Conservation (phyloP, 139 green algal genomes). For the Edaphochlamys debaryana region DNA sequence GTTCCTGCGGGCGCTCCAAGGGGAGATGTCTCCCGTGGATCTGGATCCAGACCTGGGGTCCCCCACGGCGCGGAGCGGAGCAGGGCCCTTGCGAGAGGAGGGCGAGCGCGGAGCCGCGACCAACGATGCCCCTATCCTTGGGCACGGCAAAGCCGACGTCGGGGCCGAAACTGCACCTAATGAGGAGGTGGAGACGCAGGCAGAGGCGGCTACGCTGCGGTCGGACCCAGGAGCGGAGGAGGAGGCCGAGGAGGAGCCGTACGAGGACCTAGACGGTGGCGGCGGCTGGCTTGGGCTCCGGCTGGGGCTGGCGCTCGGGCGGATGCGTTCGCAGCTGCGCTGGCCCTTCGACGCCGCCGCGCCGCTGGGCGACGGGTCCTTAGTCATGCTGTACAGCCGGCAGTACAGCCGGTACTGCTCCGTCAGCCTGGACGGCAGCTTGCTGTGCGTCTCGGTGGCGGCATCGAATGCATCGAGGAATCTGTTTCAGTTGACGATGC, state of each 20-base stretch:
- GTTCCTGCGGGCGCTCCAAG: not conserved
- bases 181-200: too few relatives aligned
- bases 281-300: not conserved
- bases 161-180: not conserved
- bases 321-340: not conserved
- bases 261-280: not conserved
- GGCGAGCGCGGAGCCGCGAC: not conserved
- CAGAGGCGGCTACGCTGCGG: too few relatives aligned
- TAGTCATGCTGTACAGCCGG: conserved; percentile 16
- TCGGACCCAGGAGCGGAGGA: not conserved
- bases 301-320: too few relatives aligned
- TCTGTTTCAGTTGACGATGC: conserved; percentile 19
- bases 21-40: not conserved
- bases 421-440: conserved; percentile 19
- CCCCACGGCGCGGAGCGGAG: too few relatives aligned
- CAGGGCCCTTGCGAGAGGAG: not conserved
- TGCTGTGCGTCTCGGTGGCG: conserved; percentile 33
- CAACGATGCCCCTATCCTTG: too few relatives aligned
- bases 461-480: conserved; percentile 32
- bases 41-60: conserved; percentile 14
- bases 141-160: not conserved
- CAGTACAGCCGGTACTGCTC: conserved; percentile 16
- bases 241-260: not conserved
- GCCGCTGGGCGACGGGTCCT: conserved; percentile 4
- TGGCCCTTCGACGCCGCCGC: not conserved